phyloP scores from a whole-genome alignment of 2,329 filamentous ascomycete species.

The Aotearoamyces nothofagi region DNA sequence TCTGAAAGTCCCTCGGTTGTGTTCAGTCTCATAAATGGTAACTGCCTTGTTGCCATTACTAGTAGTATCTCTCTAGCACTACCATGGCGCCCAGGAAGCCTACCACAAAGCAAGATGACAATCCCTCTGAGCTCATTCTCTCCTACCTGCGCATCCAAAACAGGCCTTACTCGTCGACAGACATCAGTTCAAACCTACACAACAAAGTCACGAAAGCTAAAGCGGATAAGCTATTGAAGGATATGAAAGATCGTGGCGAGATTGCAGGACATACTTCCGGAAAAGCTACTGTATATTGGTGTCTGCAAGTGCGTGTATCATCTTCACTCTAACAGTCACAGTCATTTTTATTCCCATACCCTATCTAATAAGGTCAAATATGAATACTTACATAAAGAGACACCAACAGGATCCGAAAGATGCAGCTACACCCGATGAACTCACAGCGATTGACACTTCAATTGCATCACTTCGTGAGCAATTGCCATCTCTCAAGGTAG shows the following conservation, averaged over 20 bases:
- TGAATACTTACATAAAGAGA: too few relatives aligned
- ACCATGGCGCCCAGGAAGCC: slow-evolving; percentile 4
- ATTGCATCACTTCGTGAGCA: slow-evolving; percentile 29
- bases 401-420: slow-evolving; percentile 29
- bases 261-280: slow-evolving; percentile 33
- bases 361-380: too few relatives aligned
- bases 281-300: slow-evolving; percentile 20
- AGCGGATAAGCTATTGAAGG: slow-evolving; percentile 44
- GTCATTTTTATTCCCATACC: too few relatives aligned
- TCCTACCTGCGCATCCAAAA: slow-evolving; percentile 23
- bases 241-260: slow-evolving; percentile 41
- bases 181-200: slow-evolving; percentile 44
- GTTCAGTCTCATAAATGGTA: too few relatives aligned
- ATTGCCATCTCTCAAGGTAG: slow-evolving; percentile 30
- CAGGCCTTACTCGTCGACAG: slow-evolving; percentile 27
- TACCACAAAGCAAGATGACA: slow-evolving; percentile 10
- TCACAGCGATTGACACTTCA: slow-evolving; percentile 31
- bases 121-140: slow-evolving; percentile 20
- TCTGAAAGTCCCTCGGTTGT: too few relatives aligned
- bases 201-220: slow-evolving; percentile 37
- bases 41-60: too few relatives aligned
- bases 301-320: slow-evolving; percentile 14
- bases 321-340: too few relatives aligned
- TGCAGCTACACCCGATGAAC: slow-evolving; percentile 28
- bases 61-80: too few relatives aligned